phyloP scores from a whole-genome alignment of 2,329 filamentous ascomycete species.

The Cercospora janseana region DNA sequence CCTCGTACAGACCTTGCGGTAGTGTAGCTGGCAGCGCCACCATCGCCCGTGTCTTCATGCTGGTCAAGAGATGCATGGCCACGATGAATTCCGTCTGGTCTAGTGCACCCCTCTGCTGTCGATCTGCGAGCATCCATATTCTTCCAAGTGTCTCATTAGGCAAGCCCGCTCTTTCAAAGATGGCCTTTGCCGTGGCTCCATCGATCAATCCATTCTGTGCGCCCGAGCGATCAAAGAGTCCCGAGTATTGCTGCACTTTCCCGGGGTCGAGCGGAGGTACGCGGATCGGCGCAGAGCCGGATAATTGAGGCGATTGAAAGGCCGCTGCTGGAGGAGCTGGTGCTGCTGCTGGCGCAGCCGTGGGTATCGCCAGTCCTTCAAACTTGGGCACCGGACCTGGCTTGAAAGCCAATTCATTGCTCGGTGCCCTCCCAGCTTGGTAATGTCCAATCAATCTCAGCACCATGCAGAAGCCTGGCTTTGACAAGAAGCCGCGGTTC shows the following conservation, averaged over 20 bases:
- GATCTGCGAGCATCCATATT: slow-evolving; percentile 94
- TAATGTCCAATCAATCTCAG: slow-evolving; percentile 93
- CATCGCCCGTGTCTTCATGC: slow-evolving; percentile 80
- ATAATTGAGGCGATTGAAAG: slow-evolving; percentile 36
- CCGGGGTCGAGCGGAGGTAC: slow-evolving; percentile 86
- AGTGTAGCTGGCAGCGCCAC: slow-evolving; percentile 75
- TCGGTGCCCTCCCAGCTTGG: slow-evolving; percentile 80
- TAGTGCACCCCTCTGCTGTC: slow-evolving; percentile 83
- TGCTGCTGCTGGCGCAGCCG: slow-evolving; percentile 19
- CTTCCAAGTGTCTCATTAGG: slow-evolving; percentile 88
- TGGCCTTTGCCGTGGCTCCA: slow-evolving; percentile 72
- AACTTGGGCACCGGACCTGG: slow-evolving; percentile 89
- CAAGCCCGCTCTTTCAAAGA: slow-evolving; percentile 89
- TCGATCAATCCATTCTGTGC: slow-evolving; percentile 74
- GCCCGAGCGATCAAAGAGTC: slow-evolving; percentile 86
- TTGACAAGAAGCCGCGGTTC: slow-evolving; percentile 90
- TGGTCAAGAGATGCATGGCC: slow-evolving; percentile 94
- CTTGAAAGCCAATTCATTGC: slow-evolving; percentile 76
- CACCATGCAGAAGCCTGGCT: slow-evolving; percentile 88
- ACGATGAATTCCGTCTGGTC: slow-evolving; percentile 92
- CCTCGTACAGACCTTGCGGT: slow-evolving; percentile 84
- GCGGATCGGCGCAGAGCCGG: slow-evolving; percentile 63
- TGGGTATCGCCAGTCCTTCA: slow-evolving; percentile 65
- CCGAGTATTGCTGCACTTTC: slow-evolving; percentile 83
- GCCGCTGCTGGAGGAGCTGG: slow-evolving; percentile 28